Conservation (phyloP, 2,329 filamentous ascomycete species). For the Rhinocladiella similis region DNA sequence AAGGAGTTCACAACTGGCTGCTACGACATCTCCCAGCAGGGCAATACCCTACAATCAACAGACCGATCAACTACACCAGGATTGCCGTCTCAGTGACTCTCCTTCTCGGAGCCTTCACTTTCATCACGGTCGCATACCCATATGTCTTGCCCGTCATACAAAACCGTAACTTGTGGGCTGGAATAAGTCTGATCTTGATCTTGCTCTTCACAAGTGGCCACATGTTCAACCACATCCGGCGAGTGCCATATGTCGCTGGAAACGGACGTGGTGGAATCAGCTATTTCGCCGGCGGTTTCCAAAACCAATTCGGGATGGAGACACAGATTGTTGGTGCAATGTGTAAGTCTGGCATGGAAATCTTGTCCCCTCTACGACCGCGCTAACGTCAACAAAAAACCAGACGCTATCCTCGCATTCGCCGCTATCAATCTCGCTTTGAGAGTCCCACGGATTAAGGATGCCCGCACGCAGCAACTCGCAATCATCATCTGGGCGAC, state of each 20-base stretch:
- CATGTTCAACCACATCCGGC: conserved; percentile 99
- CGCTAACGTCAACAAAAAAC: conserved; percentile 13
- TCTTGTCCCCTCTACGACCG: not conserved
- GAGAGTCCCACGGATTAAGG: conserved; percentile 85
- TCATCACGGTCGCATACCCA: conserved; percentile 69
- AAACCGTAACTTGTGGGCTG: conserved; percentile 93
- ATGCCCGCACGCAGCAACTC: conserved; percentile 75
- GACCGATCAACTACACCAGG: conserved; percentile 84
- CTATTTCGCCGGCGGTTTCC: conserved; percentile 91
- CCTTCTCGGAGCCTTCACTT: conserved; percentile 68
- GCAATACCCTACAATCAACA: conserved; percentile 68
- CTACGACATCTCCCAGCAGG: conserved; percentile 72
- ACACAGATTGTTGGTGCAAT: conserved; percentile 92
- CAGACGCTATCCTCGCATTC: conserved; percentile 80
- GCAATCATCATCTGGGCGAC: conserved; percentile 77
- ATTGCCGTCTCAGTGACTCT: conserved; percentile 68
- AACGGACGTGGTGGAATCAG: conserved; percentile 82
- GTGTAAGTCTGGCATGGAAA: conserved; percentile 64
- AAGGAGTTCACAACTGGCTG: conserved; percentile 78
- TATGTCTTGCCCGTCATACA: conserved; percentile 80
- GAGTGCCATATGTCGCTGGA: conserved; percentile 86
- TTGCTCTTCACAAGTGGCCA: conserved; percentile 93
- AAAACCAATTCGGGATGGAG: conserved; percentile 90
- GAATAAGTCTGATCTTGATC: conserved; percentile 81
- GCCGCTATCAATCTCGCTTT: conserved; percentile 86